These are phyloP conservation scores for Silene coronaria DNA, from an alignment of 179 eudicot species.

Conservation along the genomic window DNA sequence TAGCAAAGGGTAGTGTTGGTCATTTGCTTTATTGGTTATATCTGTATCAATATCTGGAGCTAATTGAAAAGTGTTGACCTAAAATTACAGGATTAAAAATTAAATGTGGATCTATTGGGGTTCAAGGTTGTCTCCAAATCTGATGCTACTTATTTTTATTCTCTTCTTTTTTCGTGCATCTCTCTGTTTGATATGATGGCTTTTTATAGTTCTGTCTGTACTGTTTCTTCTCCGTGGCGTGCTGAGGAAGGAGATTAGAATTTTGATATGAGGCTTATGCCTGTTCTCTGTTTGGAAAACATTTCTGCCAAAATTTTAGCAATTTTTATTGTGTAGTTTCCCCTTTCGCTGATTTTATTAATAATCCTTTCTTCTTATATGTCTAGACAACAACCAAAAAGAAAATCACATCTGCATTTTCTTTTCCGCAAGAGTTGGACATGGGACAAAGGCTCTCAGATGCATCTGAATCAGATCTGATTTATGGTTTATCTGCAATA, in stretches of 20 bases:
- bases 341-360: neutral
- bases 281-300: constrained; percentile 1
- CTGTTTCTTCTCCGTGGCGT: neutral
- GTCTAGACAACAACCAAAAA: constrained; percentile 84
- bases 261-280: neutral
- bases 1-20: neutral
- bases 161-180: neutral
- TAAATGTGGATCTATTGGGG: neutral
- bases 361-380: constrained; percentile 17
- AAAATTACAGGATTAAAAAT: neutral
- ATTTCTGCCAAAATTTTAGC: neutral
- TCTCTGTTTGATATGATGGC: neutral
- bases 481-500: constrained; percentile 85
- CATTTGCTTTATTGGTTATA: neutral
- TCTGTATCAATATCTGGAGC: neutral
- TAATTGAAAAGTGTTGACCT: neutral
- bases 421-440: constrained; percentile 79
- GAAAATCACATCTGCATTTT: constrained; percentile 83
- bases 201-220: neutral
- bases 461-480: constrained; percentile 40
- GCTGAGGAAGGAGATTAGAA: neutral
- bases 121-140: neutral
- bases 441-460: constrained; percentile 68
- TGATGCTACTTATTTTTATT: neutral
- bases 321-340: neutral